Conservation (phyloP, 352 stramenopile species). For the Phytophthora ohioensis region DNA sequence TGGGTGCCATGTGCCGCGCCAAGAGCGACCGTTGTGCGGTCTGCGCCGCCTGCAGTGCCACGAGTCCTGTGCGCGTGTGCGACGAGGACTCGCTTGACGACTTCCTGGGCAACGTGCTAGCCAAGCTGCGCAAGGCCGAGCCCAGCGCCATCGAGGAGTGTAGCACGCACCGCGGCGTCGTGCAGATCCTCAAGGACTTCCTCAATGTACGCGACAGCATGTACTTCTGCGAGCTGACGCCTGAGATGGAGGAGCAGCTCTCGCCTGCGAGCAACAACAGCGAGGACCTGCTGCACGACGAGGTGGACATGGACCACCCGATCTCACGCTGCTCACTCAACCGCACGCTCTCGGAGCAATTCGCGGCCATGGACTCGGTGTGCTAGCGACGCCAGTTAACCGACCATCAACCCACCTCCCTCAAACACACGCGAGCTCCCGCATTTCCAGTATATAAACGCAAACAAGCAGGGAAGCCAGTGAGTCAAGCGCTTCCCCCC, state of each 20-base stretch:
- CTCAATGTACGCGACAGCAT: slow-evolving; percentile 78
- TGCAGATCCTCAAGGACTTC: slow-evolving; percentile 89
- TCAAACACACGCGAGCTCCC: slow-evolving; percentile 18
- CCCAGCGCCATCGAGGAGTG: slow-evolving; percentile 60
- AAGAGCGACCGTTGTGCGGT: slow-evolving; percentile 60
- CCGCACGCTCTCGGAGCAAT: slow-evolving; percentile 79
- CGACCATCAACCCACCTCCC: not conserved
- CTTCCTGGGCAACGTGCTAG: slow-evolving; percentile 63
- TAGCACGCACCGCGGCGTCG: slow-evolving; percentile 72
- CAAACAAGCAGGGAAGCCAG: slow-evolving; percentile 20
- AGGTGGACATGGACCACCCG: slow-evolving; percentile 70
- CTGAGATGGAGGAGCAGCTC: slow-evolving; percentile 43
- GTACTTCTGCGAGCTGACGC: slow-evolving; percentile 73
- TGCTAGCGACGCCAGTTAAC: slow-evolving; percentile 46
- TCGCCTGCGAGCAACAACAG: slow-evolving; percentile 26
- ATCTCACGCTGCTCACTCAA: slow-evolving; percentile 80
- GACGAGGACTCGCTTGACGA: slow-evolving; percentile 67
- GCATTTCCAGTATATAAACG: slow-evolving; percentile 33
- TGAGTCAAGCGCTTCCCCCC: slow-evolving; percentile 1
- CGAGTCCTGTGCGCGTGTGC: slow-evolving; percentile 48
- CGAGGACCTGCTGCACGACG: slow-evolving; percentile 30
- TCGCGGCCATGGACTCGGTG: slow-evolving; percentile 79
- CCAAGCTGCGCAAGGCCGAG: slow-evolving; percentile 61
- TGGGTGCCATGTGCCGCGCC: slow-evolving; percentile 71
- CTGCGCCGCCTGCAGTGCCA: slow-evolving; percentile 60